phyloP scores from a whole-genome alignment of 306 rosid species.

The Betula pendula region DNA sequence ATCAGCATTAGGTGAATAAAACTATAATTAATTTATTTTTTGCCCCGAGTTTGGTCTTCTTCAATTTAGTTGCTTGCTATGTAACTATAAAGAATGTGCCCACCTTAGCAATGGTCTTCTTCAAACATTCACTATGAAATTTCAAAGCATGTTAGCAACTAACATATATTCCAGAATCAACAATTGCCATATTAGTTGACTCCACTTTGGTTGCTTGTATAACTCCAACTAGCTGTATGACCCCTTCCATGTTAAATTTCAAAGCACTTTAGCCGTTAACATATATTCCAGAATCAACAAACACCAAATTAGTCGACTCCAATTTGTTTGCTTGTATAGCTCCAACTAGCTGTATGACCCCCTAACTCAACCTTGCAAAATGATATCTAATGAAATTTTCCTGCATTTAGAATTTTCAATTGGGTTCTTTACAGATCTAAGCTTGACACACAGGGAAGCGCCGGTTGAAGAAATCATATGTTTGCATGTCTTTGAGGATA shows the following conservation, averaged over 20 bases:
- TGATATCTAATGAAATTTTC: neutral
- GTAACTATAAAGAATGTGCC: neutral
- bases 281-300: neutral
- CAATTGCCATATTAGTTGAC: neutral
- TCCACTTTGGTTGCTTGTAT: neutral
- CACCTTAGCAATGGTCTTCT: neutral
- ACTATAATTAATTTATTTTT: neutral
- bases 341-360: neutral
- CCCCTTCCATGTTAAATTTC: neutral
- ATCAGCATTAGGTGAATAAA: neutral
- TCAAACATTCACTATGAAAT: no score
- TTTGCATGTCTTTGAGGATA: neutral
- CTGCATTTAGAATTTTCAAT: neutral
- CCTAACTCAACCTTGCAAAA: neutral
- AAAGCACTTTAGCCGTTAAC: neutral
- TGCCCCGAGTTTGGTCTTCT: neutral
- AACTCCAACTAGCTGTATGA: neutral
- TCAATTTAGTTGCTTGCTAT: neutral
- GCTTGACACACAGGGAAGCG: neutral
- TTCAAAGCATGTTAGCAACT: neutral
- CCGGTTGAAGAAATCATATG: no score
- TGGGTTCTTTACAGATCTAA: neutral
- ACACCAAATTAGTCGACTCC: neutral
- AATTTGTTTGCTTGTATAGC: neutral
- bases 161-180: neutral